phyloP scores from a whole-genome alignment of 2,329 filamentous ascomycete species.

The Beauveria asiatica region DNA sequence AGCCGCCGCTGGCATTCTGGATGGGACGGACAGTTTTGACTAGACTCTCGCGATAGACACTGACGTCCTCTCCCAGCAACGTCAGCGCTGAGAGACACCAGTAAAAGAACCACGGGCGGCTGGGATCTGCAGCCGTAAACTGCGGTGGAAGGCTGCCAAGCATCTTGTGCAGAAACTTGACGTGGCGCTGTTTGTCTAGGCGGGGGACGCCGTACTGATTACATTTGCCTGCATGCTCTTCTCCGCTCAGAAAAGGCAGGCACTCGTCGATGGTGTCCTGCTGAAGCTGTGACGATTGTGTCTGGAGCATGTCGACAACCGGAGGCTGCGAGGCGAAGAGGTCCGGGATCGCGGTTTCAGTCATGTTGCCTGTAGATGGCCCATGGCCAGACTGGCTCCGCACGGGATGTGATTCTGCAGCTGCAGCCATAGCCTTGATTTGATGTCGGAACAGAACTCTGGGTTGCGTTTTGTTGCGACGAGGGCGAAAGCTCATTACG shows the following conservation, averaged over 20 bases:
- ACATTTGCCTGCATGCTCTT: slow-evolving; percentile 33
- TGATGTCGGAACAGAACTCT: slow-evolving; percentile 9
- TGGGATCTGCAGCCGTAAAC: slow-evolving; percentile 73
- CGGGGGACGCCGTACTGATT: slow-evolving; percentile 68
- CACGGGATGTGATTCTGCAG: neutral
- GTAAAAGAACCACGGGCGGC: slow-evolving; percentile 88
- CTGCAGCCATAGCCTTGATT: slow-evolving; percentile 8
- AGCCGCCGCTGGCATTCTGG: slow-evolving; percentile 78
- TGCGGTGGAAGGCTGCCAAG: slow-evolving; percentile 55
- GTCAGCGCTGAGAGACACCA: slow-evolving; percentile 75
- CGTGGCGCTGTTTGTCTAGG: slow-evolving; percentile 57
- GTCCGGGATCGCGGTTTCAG: slow-evolving; percentile 32
- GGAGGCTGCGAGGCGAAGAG: slow-evolving; percentile 51
- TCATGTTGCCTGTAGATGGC: neutral
- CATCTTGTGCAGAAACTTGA: slow-evolving; percentile 52
- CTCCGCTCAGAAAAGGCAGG: slow-evolving; percentile 56
- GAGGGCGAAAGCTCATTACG: slow-evolving; percentile 10
- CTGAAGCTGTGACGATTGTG: slow-evolving; percentile 60
- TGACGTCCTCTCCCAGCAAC: slow-evolving; percentile 66
- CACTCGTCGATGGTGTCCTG: slow-evolving; percentile 60
- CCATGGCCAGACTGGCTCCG: neutral
- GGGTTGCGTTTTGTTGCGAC: slow-evolving; percentile 2
- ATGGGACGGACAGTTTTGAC: slow-evolving; percentile 68
- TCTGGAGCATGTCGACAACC: slow-evolving; percentile 58
- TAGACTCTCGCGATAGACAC: slow-evolving; percentile 59